phyloP scores from a whole-genome alignment of 2,329 filamentous ascomycete species.

The Cercospora berteroae region DNA sequence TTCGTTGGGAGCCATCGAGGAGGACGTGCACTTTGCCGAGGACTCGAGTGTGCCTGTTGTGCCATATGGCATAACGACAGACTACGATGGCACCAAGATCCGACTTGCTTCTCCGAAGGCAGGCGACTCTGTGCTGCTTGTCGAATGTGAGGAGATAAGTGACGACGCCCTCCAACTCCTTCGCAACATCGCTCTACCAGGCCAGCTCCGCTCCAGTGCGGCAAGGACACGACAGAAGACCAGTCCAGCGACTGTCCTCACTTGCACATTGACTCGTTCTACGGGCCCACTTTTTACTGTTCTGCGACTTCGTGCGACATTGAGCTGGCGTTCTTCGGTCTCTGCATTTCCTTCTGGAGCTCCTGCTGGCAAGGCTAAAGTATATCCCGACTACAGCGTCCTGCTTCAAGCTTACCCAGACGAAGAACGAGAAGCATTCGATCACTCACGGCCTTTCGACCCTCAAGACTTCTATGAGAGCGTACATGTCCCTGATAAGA shows the following conservation, averaged over 20 bases:
- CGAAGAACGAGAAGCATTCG: slow-evolving; percentile 18
- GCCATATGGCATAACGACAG: slow-evolving; percentile 21
- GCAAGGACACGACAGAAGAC: slow-evolving; percentile 12
- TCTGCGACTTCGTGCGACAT: slow-evolving; percentile 29
- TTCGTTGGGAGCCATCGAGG: slow-evolving; percentile 13
- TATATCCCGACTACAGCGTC: slow-evolving; percentile 33
- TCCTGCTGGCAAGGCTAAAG: slow-evolving; percentile 24
- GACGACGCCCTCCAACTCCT: slow-evolving; percentile 20
- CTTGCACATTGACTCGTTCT: slow-evolving; percentile 30
- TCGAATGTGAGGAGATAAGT: slow-evolving; percentile 26
- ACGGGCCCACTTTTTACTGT: slow-evolving; percentile 28
- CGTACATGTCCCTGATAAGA: slow-evolving; percentile 59
- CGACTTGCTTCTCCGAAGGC: slow-evolving; percentile 21
- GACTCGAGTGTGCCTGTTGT: slow-evolving; percentile 23
- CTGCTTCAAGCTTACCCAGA: slow-evolving; percentile 30
- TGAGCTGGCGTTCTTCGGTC: slow-evolving; percentile 34
- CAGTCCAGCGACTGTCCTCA: slow-evolving; percentile 20
- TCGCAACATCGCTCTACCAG: slow-evolving; percentile 20
- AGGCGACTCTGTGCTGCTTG: slow-evolving; percentile 26
- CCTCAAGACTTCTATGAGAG: slow-evolving; percentile 67
- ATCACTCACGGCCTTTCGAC: slow-evolving; percentile 41
- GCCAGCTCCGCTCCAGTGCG: slow-evolving; percentile 14
- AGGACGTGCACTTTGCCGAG: slow-evolving; percentile 28
- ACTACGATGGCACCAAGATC: slow-evolving; percentile 21
- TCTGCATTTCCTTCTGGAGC: slow-evolving; percentile 34